Conservation (phyloP, 805 yeast genomes). For the Hagleromyces aurorensis region DNA sequence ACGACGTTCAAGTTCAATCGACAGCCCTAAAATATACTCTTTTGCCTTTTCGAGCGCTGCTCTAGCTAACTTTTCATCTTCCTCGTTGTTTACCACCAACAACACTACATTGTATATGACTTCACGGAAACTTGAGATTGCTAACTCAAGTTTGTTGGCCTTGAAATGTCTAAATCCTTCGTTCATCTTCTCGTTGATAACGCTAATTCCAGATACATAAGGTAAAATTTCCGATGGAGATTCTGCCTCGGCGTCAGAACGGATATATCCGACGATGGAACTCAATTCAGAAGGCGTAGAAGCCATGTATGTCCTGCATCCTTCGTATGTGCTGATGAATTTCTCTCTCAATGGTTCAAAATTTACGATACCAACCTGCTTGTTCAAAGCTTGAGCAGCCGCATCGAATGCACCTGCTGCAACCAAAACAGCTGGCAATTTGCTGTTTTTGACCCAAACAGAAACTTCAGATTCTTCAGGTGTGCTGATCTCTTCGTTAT, state of each 20-base stretch:
- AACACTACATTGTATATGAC: conserved; percentile 71
- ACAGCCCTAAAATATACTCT: conserved; percentile 86
- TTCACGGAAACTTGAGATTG: conserved; percentile 70
- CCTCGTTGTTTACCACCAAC: conserved; percentile 60
- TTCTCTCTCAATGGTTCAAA: conserved; percentile 83
- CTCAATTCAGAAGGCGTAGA: conserved; percentile 65
- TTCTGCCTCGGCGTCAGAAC: conserved; percentile 54
- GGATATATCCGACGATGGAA: conserved; percentile 57
- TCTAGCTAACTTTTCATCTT: conserved; percentile 67
- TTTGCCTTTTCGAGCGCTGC: conserved; percentile 68
- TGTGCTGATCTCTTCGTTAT: conserved; percentile 23
- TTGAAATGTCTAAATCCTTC: conserved; percentile 80
- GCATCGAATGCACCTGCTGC: conserved; percentile 96
- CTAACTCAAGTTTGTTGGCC: conserved; percentile 73
- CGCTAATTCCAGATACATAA: conserved; percentile 63
- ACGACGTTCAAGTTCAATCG: conserved; percentile 87
- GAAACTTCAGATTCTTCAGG: conserved; percentile 52
- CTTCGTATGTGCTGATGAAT: conserved; percentile 76
- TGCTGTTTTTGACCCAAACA: conserved; percentile 81
- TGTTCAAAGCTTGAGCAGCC: conserved; percentile 85
- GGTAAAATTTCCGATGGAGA: conserved; percentile 48
- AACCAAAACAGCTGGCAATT: conserved; percentile 82
- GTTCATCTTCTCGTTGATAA: conserved; percentile 48
- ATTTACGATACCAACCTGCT: conserved; percentile 79
- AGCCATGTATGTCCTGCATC: conserved; percentile 67